phyloP scores from a whole-genome alignment of 2,329 filamentous ascomycete species.

The Coniochaeta ligniaria region DNA sequence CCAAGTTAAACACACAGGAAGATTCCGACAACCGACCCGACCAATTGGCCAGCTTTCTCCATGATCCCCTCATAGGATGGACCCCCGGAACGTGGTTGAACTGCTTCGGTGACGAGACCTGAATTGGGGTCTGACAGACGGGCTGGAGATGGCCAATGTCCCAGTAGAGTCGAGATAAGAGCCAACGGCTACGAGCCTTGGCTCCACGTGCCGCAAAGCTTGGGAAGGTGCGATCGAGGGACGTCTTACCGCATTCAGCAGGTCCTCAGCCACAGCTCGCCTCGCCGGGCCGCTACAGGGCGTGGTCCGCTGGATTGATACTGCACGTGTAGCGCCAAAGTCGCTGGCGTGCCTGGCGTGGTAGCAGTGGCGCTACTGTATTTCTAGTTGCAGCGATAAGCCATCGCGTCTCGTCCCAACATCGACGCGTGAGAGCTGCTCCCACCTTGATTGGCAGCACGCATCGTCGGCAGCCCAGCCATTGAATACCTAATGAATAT shows the following conservation, averaged over 20 bases:
- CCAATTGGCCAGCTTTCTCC: background rate
- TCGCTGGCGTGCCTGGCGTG: too few species aligned
- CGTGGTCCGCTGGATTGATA: background rate
- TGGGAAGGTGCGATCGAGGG: background rate
- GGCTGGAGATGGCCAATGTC: background rate
- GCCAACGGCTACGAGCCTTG: background rate
- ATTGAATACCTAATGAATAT: too few species aligned
- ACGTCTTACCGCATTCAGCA: background rate
- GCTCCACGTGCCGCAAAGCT: background rate
- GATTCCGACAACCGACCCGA: background rate
- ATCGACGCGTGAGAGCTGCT: too few species aligned
- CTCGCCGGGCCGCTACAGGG: background rate
- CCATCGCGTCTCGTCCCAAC: too few species aligned
- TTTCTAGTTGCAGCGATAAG: too few species aligned
- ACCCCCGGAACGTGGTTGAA: background rate
- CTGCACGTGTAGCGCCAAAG: background rate
- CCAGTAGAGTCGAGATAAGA: background rate
- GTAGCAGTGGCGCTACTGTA: too few species aligned
- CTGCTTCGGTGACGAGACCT: background rate
- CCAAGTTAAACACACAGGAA: background rate
- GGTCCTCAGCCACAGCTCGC: background rate
- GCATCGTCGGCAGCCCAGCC: too few species aligned
- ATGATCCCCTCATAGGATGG: background rate
- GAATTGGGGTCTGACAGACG: background rate
- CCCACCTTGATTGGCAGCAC: too few species aligned